Base-by-base conservation (phyloP, 73 alveolate genomes). In the Paramecium biaurelia region DNA sequence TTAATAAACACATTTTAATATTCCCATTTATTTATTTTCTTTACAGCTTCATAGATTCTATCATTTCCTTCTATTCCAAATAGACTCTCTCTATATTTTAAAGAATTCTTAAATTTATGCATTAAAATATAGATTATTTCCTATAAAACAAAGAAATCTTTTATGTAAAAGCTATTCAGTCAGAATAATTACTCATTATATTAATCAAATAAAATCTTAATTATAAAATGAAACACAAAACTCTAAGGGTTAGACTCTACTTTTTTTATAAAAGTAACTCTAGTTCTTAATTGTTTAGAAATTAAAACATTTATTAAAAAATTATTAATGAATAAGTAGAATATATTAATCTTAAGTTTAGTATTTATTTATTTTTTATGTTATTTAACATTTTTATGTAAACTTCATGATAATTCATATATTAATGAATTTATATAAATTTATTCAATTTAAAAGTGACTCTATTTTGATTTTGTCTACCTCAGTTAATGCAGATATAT, bases 401-500 rank as follows among this genome's bases (percentile, higher is more conserved):
- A 38, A 38, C 10, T 4, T 38, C 12, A 38, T 10, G 37, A 32
- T 32, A 0, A 32, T 32, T 32, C 37, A 32, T 7, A 38, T 38
- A 38, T 38, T 38, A 7, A 47, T 14, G 8, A 4, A 47, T 47
- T 15, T 47, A 47, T 47, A 47, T 47, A 47, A 47, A 47, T 47
- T 53, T 53, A 53, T 53, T 63, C 84, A 72, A 67, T 72, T 72
- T 37, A 72, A 72, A 38, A 72, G 86, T 72, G 56, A 18, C 15
- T 72, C 86, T 1, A 72, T 35, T 72, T 72, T 72, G 4, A 72
- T 37, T 72, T 72, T 72, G 11, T 72, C 86, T 35, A 20, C 32
- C 38, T 72, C 86, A 14, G 67, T 72, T 35, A 72, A 38, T n/a
- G 86, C 86, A 30, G 86, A 72, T 9, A 11, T 72, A 42, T 35